Percentiles rank a stretch among this genome's conserved stretches.
Conservation (phyloP, 306 rosid species). For the Neltuma alba region DNA sequence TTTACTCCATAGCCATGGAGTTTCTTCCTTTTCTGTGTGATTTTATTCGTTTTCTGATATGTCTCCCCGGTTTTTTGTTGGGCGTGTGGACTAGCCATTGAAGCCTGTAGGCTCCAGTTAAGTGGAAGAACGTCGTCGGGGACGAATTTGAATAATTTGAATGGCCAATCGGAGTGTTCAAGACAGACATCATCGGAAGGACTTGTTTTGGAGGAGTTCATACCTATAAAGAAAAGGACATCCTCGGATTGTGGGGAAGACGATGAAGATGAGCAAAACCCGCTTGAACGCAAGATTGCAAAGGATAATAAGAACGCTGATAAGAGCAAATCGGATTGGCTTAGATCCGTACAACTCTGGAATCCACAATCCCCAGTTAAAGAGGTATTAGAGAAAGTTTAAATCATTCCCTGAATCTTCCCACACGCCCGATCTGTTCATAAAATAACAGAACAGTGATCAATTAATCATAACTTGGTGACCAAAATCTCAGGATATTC, state of each 20-base stretch:
- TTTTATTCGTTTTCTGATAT: not conserved
- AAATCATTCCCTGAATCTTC: not conserved
- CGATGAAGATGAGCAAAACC: slow-evolving; percentile 51
- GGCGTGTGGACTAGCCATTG: slow-evolving; percentile 56
- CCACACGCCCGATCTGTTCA: not conserved
- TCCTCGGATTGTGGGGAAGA: slow-evolving; percentile 44
- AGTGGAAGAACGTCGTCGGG: slow-evolving; percentile 66
- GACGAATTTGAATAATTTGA: slow-evolving; percentile 58
- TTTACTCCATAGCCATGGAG: too few species aligned
- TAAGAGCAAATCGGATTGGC: slow-evolving; percentile 78
- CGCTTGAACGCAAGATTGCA: slow-evolving; percentile 30
- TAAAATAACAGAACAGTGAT: not conserved
- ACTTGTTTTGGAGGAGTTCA: slow-evolving; percentile 80
- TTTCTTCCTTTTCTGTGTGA: not conserved
- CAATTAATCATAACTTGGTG: not conserved
- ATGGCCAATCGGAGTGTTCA: slow-evolving; percentile 76
- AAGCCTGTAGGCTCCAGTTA: slow-evolving; percentile 59
- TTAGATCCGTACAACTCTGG: slow-evolving; percentile 51
- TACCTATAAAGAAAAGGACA: slow-evolving; percentile 62
- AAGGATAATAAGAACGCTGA: slow-evolving; percentile 30
- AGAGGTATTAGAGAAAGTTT: slow-evolving; percentile 46
- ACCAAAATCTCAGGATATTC: slow-evolving; percentile 48
- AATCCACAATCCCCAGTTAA: slow-evolving; percentile 61
- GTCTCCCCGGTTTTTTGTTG: not conserved
- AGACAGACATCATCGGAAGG: slow-evolving; percentile 71